Base-by-base conservation (phyloP, 2,329 filamentous ascomycete species). In the Penicillium sp. region DNA sequence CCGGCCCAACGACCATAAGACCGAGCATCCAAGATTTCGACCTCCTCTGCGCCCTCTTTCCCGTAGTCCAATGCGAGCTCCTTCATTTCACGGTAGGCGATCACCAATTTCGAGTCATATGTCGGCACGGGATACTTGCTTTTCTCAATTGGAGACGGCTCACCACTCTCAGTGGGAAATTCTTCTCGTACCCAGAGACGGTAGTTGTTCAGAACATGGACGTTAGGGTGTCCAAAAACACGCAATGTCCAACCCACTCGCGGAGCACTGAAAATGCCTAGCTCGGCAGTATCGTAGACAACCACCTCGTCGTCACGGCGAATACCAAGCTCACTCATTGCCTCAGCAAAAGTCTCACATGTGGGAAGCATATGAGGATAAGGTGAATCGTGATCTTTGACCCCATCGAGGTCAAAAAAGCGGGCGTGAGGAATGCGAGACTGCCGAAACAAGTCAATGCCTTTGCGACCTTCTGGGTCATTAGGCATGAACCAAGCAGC, bases 401-500 rank as follows among this genome's bases (percentile, higher is more conserved):
- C 81, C 61, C 83, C 88, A 71, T 98, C 93, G 46, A 98, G 79
- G 69, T 98, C 90, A 69, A 98, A 98, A 80, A 97, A 98, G 29
- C 90, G 86, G 1, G 93, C 86, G 62, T 85, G 84, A 24, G 90
- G 91, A 54, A 98, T 93, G 61, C 89, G 88, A 65, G 84, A 81
- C 65, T 88, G 80, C 57, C 83, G 81, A 75, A 91, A 98, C 38
- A 85, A 82, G 55, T 93, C 78, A 58, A 86, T 82, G 46, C 93
- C 93, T 43, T 81, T 87, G 52, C 90, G 84, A 46, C 81, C 81
- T 58, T 78, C 64, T 2, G 78, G 76, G 56, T 95, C 91, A 68
- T 95, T 97, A 54, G 93, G 93, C 54, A 98, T 81, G 66, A 96
- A 98, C 93, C 93, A 98, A 25, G 89, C 81, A 40, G 90, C 93